Conservation (phyloP, 140 eudicot genomes). For the Flaveria floridana region DNA sequence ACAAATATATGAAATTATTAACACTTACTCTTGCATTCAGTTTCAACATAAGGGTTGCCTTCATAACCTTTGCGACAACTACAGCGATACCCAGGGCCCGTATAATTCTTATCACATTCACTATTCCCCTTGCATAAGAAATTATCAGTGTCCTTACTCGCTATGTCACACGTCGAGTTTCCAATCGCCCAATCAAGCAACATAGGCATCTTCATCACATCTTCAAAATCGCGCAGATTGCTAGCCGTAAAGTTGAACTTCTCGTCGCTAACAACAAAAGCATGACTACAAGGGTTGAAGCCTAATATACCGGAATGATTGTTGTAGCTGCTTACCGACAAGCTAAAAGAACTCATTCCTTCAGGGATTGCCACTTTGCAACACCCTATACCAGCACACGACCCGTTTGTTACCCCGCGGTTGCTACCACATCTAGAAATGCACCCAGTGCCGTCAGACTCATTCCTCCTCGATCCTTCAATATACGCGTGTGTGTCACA, state of each 20-base stretch:
- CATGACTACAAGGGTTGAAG: slow-evolving; percentile 36
- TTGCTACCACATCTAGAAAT: not conserved
- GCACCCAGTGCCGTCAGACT: slow-evolving; percentile 15
- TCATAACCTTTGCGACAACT: slow-evolving; percentile 21
- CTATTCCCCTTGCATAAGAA: slow-evolving; percentile 29
- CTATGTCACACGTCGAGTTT: not conserved
- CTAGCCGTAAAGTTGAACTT: slow-evolving; percentile 13
- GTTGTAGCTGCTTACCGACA: not conserved
- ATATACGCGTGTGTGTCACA: slow-evolving; percentile 21
- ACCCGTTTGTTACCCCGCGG: not conserved
- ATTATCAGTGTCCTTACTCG: not conserved
- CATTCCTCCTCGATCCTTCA: not conserved
- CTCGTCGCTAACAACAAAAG: not conserved
- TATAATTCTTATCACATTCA: not conserved
- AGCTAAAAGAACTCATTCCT: not conserved
- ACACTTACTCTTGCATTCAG: slow-evolving; percentile 26
- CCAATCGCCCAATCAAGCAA: slow-evolving; percentile 39
- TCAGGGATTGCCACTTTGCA: slow-evolving; percentile 28
- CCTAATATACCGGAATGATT: slow-evolving; percentile 2
- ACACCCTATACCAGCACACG: slow-evolving; percentile 38
- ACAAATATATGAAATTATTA: not conserved
- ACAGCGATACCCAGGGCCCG: slow-evolving; percentile 39
- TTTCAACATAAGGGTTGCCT: slow-evolving; percentile 34
- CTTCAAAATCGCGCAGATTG: not conserved
- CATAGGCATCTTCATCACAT: not conserved